Evolutionary conservation across 1,139 yeast genomes (phyloP), one percentile per base, ranked within the genome.

Genomic region (Suhomyces anneliseae): DNA sequence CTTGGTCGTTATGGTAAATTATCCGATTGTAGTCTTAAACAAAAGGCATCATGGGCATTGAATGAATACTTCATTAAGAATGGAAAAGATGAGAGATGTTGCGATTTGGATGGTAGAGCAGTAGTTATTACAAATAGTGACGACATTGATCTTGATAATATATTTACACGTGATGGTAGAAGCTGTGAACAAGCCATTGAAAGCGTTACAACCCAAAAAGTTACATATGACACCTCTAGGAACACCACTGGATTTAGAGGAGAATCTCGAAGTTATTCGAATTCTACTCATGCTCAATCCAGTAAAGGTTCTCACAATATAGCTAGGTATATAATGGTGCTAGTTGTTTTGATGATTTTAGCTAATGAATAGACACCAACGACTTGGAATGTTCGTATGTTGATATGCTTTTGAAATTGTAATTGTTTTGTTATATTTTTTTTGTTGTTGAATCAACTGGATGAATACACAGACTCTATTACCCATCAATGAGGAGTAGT

Each of bases 1-100:
- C 50, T 51, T 2, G 89, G 88, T 0, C 48, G 47, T 2, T 85
- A 83, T 58, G 90, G 90, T 0, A 61, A 62, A n/a, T 81, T 69
- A 59, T 75, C 88, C 1, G 81, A 74, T 49, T 85, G 90, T 57
- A 59, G 77, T 12, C 56, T 73, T 5, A 62, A 64, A 11, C 85
- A 82, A 54, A 76, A 76, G 54, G 66, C 81, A 1, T 78, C 87
- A 0, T 76, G 73, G 54, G 79, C 78, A 24, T 64, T 83, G 53
- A 81, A 83, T 59, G 69, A 76, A 55, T 65, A 75, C 49, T 82
- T 72, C 56, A 53, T 62, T 27, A 59, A 56, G 8, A 58, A 67
- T 40, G 68, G 66, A 7, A 57, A 60, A n/a, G 59, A 62, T 8
- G 56, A 60, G 2, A 37, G 44, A 11, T 48, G 46, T 31, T 78